Evolutionary conservation across 148 eudicot genomes (phyloP), one percentile per base, ranked within the genome.

Genomic region (Arctostaphylos glauca): DNA sequence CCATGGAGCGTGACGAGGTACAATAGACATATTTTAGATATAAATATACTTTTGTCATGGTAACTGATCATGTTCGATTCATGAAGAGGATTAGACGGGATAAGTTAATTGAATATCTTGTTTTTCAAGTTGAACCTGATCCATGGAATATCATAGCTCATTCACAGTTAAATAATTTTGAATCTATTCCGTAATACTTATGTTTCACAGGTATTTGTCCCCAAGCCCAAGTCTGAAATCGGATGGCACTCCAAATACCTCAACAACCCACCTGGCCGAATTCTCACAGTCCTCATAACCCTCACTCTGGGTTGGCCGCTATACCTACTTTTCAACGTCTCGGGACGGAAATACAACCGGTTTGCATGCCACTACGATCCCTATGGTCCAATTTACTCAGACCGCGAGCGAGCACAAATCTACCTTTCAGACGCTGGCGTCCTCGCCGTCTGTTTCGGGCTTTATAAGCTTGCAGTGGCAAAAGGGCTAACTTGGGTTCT

Each of bases 351-450:
- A 6, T 95, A 95, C 52, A 93, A 91, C 54, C 84, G 88, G 16
- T 92, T 92, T 25, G 97, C 97, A 1, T 90, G 97, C 84, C 98
- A 95, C 80, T 95, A 84, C 38, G 95, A 95, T 82, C 98, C 98
- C 0, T 84, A 91, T 7, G 90, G 94, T n/a, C 98, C 98, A 0
- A 92, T 95, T 15, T 95, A 91, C 90, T 83, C 85, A 0, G 89
- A 92, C 71, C 91, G 95, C 3, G 98, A 95, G 84, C 88, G 93
- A 4, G 74, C 82, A 9, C 95, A 91, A 49, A 95, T 95, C 7
- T 88, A 80, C 71, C 74, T 95, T 5, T 95, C 98, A 6, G 97
- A 95, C 59, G 89, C 85, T 1, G 98, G 97, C 8, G 79, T 95
- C 25, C 82, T 93, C 8, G 84, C 91, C 2, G 88, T 87, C 6